Evolutionary conservation across 2,329 filamentous ascomycete species (phyloP), one percentile per base, ranked within the genome.

Genomic region (Rhynchosporium graminicola): DNA sequence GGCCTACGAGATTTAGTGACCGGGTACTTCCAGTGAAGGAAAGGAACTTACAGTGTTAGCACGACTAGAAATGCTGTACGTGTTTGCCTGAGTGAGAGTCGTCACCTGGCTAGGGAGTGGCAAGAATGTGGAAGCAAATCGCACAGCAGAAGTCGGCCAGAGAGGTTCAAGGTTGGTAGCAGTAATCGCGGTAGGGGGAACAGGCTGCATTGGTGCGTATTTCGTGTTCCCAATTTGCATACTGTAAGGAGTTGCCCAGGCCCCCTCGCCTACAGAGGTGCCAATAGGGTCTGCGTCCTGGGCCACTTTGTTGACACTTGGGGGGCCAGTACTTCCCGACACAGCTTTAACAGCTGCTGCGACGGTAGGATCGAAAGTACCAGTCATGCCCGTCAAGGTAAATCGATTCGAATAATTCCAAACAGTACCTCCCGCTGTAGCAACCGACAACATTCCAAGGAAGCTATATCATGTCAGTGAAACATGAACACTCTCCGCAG

Each of bases 321-420:
- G 60, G 51, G 76, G 77, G 7, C 73, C 79, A 65, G 67, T 73
- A 54, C 72, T 79, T 7, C 76, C 76, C 3, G 73, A 72, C 5
- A 78, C 68, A 8, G 72, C 72, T 40, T 70, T 69, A 31, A 76
- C 71, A 15, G 73, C 77, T 26, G 69, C 63, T 29, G 70, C 68
- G 52, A 83, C 74, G 43, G 70, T 71, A 1, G 78, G 63, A 1
- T 80, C 75, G 69, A 87, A 87, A 4, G 76, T 76, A 43, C 87
- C 87, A 2, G 81, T 86, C 87, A 90, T 89, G 68, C 80, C 81
- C 10, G 78, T 78, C 58, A 89, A 76, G n/a, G 83, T 81, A 75
- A 91, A 91, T 65, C 87, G 85, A 56, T 77, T 69, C 10, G 86
- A 88, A 72, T 81, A 89, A 69, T 83, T 85, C 61, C 80, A 82